phyloP scores from a whole-genome alignment of 345 rosid species.

The Kandelia obovata region DNA sequence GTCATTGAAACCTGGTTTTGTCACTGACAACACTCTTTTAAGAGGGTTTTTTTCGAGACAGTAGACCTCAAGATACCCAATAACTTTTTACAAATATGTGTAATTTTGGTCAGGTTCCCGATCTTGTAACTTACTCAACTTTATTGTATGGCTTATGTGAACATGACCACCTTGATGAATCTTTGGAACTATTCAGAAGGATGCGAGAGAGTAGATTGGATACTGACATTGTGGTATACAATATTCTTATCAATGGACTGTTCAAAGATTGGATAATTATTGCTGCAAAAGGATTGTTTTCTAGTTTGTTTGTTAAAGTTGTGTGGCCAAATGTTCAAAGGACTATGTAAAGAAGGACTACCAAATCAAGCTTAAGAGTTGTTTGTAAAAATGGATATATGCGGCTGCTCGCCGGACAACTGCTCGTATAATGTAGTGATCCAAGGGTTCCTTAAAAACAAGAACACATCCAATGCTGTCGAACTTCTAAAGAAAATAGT shows the following conservation, averaged over 20 bases:
- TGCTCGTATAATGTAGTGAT: not conserved
- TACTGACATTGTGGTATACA: not conserved
- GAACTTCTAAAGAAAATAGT: not conserved
- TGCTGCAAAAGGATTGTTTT: not conserved
- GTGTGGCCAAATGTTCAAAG: not conserved
- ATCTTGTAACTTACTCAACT: not conserved
- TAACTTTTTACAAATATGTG: not conserved
- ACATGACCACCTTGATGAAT: not conserved
- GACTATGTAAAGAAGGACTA: not conserved
- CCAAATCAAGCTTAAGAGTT: not conserved
- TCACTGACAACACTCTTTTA: not conserved
- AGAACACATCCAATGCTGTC: not conserved
- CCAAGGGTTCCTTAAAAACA: not conserved
- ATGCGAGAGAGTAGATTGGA: not conserved
- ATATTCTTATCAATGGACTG: not conserved
- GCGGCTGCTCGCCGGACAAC: not conserved
- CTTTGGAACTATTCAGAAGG: not conserved
- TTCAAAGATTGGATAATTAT: not conserved
- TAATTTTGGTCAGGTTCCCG: not conserved
- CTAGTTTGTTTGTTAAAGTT: not conserved
- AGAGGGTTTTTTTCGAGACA: not conserved
- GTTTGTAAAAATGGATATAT: not conserved
- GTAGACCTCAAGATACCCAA: not conserved
- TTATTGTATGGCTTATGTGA: constrained; percentile 4
- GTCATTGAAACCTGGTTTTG: not conserved